Percentiles rank a stretch among this genome's conserved stretches.
These are phyloP conservation scores for Lepidium sativum DNA, from an alignment of 345 rosid species.

Conservation along the genomic window DNA sequence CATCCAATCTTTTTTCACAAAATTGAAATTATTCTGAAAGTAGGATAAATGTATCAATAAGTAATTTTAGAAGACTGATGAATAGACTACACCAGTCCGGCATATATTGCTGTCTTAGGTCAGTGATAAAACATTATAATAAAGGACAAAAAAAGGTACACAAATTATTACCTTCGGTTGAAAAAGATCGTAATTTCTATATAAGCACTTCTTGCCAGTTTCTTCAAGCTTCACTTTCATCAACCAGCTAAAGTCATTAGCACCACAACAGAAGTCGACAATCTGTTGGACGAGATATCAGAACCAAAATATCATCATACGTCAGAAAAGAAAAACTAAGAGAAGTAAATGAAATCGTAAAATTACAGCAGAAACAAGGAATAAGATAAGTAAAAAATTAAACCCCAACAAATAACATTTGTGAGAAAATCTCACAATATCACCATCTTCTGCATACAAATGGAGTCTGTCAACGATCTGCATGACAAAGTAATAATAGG, in stretches of 20 bases:
- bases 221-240: conserved; percentile 80
- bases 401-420: not conserved
- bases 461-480: conserved; percentile 86
- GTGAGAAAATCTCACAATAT: conserved; percentile 48
- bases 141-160: not conserved
- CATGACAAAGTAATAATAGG: conserved; percentile 15
- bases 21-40: conserved; percentile 58
- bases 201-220: conserved; percentile 70
- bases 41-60: not conserved
- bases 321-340: too few relatives aligned
- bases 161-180: conserved; percentile 57
- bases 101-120: too few relatives aligned
- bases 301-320: not conserved
- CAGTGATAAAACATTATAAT: not conserved
- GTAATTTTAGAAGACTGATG: too few relatives aligned
- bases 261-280: conserved; percentile 94
- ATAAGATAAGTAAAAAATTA: too few relatives aligned
- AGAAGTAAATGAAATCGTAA: too few relatives aligned
- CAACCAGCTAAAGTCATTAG: conserved; percentile 80
- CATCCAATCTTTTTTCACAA: conserved; percentile 85
- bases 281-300: conserved; percentile 41
- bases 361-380: too few relatives aligned
- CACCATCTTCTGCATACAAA: conserved; percentile 74
- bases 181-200: conserved; percentile 64
- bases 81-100: too few relatives aligned